Evolutionary conservation across 2,329 filamentous ascomycete genomes (phyloP), one percentile per base, ranked within the genome.

Genomic region (Eutypa lata): DNA sequence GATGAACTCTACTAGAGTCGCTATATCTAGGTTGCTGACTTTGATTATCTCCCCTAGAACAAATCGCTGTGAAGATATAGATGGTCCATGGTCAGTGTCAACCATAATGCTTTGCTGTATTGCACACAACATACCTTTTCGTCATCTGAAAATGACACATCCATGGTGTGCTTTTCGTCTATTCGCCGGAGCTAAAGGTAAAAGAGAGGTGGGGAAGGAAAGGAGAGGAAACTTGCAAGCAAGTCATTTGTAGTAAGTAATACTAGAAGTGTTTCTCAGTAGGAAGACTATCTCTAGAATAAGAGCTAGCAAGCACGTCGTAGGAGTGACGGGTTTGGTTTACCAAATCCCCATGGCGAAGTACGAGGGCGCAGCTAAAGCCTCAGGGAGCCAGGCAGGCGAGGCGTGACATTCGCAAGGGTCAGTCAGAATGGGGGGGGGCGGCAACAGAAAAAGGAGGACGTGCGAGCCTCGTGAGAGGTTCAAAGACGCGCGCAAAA

Each of bases 21-120:
- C 64, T 22, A 81, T 63, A 52, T 80, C 75, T 53, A 83, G 67
- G 28, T 72, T 66, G 68, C 80, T 83, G 54, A 73, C 73, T 61
- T 83, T 84, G 67, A 84, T 78, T 60, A 83, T 79, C 66, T 84
- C 81, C 52, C 74, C 78, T 52, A 84, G 73, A 55, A 83, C 70
- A 62, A 82, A 82, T 57, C 80, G 78, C 81, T 84, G 61, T n/a
- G 47, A 53, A 47, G 22, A 50, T 49, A 59, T 37, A 48, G 33
- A 42, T 21, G 53, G 65, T 58, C 63, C 58, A 58, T 52, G 43
- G 53, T 56, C 53, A 57, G 49, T 35, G 43, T 35, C 8, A 40
- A 35, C 40, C 47, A 33, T 33, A 35, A 43, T 48, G 49, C 4
- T 42, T 19, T 22, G 19, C 18, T 31, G 26, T 10, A 31, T 18